Base-by-base conservation (phyloP, 1,284 basidiomycete species). In the Crepidotus sp. region DNA sequence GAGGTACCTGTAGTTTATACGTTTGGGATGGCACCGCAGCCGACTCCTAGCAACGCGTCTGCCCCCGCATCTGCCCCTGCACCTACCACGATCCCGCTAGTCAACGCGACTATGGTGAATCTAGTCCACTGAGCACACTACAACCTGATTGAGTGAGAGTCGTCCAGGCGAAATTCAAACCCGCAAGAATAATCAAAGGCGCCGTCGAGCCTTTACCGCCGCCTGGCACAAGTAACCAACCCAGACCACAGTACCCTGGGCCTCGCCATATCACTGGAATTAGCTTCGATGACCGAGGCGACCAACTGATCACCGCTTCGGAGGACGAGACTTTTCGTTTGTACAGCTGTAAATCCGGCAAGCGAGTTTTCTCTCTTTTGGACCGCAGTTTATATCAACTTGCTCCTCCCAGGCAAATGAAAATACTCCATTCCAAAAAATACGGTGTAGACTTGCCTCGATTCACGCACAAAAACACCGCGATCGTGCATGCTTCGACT, bases 391-490 rank as follows among this genome's bases (percentile, higher is more conserved):
- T 40, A 50, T 51, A 51, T 50, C 49, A 54, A 59, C 55, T 59
- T 55, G 21, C 19, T 9, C 11, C 48, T 51, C 17, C 42, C 53
- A 82, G 92, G 59, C 77, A 79, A 48, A 55, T 78, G 27, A 90
- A 90, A 62, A 84, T 80, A 1, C 64, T 94, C 3, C 80, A 86
- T 55, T 97, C 93, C 0, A 91, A 94, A 62, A 99, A 99, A 63
- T 98, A 98, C 62, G 96, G 96, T 1, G 86, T 92, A 22, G 87
- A 94, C 60, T 76, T 96, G 13, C 90, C 92, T 13, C 79, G 93
- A 2, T 97, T 97, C 59, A 97, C 95, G 0, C 96, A 98, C 66
- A 86, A 86, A 56, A 80, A 77, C 48, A 80, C 80, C 0, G 78
- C 83, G 4, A 83, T 98, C 45, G 63, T 98, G 2, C 83, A 98